Conservation (phyloP, 73 alveolate genomes). For the Tetrahymena malaccensis region DNA sequence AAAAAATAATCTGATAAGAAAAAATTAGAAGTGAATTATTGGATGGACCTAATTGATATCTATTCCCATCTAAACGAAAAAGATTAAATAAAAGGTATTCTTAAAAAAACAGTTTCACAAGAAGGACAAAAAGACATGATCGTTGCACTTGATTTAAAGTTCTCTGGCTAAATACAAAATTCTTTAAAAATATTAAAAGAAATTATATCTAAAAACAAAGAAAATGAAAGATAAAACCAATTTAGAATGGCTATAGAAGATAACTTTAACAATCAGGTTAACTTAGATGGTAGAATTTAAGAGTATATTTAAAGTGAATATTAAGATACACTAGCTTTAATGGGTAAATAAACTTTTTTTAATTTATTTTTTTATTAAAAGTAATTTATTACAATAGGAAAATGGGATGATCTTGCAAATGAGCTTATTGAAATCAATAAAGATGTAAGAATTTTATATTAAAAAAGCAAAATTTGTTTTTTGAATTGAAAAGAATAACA, state of each 20-base stretch:
- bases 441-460: not conserved
- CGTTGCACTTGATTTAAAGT: not conserved
- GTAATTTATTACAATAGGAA: not conserved
- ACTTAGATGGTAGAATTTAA: not conserved
- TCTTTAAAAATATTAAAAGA: not conserved
- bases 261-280: not conserved
- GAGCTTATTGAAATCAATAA: not conserved
- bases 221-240: not conserved
- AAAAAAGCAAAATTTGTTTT: too few relatives aligned
- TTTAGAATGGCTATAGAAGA: not conserved
- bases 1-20: not conserved
- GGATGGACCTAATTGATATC: constrained; percentile 40
- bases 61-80: constrained; percentile 9
- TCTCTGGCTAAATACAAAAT: not conserved
- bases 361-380: not conserved
- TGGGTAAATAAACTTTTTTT: not conserved
- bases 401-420: not conserved
- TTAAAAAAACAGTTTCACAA: not conserved
- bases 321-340: not conserved
- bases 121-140: not conserved
- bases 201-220: not conserved
- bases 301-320: not conserved
- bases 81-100: constrained; percentile 21
- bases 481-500: not conserved
- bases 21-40: not conserved